These are phyloP conservation scores for Ogataea zsoltii DNA, from an alignment of 805 yeast species.

Conservation along the genomic window DNA sequence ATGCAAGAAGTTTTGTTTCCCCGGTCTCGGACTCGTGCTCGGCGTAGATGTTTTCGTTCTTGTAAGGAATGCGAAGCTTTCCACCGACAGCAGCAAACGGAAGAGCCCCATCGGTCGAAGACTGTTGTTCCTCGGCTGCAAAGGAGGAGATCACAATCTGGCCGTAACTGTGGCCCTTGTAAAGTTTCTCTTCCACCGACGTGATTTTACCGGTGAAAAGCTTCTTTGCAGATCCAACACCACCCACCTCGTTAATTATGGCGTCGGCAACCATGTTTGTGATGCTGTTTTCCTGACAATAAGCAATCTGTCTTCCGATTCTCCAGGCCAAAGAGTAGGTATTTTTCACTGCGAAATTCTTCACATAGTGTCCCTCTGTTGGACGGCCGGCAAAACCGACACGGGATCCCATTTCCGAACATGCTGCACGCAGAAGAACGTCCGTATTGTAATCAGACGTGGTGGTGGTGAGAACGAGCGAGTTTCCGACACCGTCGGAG, in stretches of 20 bases:
- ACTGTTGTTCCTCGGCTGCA: not conserved
- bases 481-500: slow-evolving; percentile 42
- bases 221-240: slow-evolving; percentile 29
- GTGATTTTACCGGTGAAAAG: slow-evolving; percentile 44
- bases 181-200: slow-evolving; percentile 41
- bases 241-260: slow-evolving; percentile 39
- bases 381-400: slow-evolving; percentile 37
- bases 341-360: slow-evolving; percentile 19
- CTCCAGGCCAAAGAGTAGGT: slow-evolving; percentile 46
- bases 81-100: slow-evolving; percentile 11
- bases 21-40: slow-evolving; percentile 10
- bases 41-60: slow-evolving; percentile 44
- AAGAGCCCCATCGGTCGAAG: not conserved
- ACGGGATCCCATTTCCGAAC: slow-evolving; percentile 41
- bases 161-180: slow-evolving; percentile 46
- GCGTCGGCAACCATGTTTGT: slow-evolving; percentile 34
- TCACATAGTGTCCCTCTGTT: slow-evolving; percentile 15
- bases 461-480: slow-evolving; percentile 33
- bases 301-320: slow-evolving; percentile 43
- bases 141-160: slow-evolving; percentile 32
- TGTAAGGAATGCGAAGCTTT: slow-evolving; percentile 42
- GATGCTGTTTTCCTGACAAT: slow-evolving; percentile 37
- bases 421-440: slow-evolving; percentile 40
- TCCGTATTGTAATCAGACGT: slow-evolving; percentile 37
- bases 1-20: slow-evolving; percentile 16